phyloP scores from a whole-genome alignment of 2,329 filamentous ascomycete genomes.

The Diaporthe citriasiana region DNA sequence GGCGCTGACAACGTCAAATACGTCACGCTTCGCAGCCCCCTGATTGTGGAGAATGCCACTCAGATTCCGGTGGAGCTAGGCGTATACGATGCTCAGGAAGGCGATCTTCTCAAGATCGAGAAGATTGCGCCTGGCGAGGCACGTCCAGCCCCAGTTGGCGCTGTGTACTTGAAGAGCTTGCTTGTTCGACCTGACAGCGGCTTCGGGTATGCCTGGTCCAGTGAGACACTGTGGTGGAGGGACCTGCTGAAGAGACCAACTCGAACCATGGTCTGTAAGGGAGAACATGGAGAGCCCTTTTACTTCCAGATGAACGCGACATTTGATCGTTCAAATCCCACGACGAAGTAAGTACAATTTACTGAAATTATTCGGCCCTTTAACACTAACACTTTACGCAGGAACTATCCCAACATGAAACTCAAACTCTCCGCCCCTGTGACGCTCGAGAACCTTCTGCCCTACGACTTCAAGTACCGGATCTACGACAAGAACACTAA shows the following conservation, averaged over 20 bases:
- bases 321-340: constrained; percentile 86
- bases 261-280: constrained; percentile 88
- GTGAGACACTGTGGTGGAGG: constrained; percentile 91
- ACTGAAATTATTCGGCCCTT: not conserved
- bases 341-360: constrained; percentile 72
- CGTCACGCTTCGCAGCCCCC: constrained; percentile 92
- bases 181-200: constrained; percentile 93
- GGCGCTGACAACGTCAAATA: constrained; percentile 98
- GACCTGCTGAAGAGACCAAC: constrained; percentile 89
- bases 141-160: constrained; percentile 90
- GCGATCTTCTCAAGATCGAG: constrained; percentile 95
- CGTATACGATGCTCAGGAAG: constrained; percentile 88
- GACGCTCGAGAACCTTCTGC: constrained; percentile 93
- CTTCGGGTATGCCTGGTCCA: constrained; percentile 96
- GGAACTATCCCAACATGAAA: constrained; percentile 93
- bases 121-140: constrained; percentile 95
- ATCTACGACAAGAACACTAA: constrained; percentile 99
- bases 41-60: constrained; percentile 95
- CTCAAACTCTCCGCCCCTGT: constrained; percentile 92
- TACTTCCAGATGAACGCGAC: constrained; percentile 96
- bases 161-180: constrained; percentile 89
- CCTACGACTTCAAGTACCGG: constrained; percentile 98
- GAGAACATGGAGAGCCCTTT: constrained; percentile 89
- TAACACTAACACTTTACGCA: constrained; percentile 55
- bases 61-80: constrained; percentile 96